Percentiles rank a stretch among this genome's conserved stretches.
These are phyloP conservation scores for Torulaspora maleeae DNA, from an alignment of 805 yeast species.

Conservation along the genomic window DNA sequence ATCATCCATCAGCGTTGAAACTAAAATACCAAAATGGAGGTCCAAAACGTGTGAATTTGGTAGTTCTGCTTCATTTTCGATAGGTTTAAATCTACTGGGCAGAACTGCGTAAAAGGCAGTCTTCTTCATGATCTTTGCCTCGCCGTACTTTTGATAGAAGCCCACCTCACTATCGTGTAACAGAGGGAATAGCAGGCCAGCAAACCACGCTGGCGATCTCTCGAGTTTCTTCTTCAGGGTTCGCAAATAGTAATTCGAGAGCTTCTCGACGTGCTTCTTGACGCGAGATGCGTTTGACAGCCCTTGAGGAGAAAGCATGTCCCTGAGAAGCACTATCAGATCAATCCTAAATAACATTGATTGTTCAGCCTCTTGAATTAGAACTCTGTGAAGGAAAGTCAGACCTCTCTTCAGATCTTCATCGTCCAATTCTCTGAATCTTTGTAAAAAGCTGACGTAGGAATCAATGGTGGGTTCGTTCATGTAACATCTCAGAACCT, in stretches of 20 bases:
- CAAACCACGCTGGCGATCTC: slow-evolving; percentile 49
- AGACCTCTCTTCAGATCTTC: slow-evolving; percentile 59
- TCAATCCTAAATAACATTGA: slow-evolving; percentile 64
- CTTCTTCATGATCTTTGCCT: slow-evolving; percentile 33
- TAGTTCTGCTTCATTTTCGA: slow-evolving; percentile 24
- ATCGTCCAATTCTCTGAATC: slow-evolving; percentile 58
- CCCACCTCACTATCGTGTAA: slow-evolving; percentile 43
- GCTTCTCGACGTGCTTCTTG: slow-evolving; percentile 58
- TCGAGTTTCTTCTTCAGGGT: slow-evolving; percentile 46
- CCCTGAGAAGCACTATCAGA: slow-evolving; percentile 55
- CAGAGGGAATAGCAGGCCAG: slow-evolving; percentile 66
- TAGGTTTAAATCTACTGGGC: slow-evolving; percentile 24
- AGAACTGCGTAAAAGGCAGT: slow-evolving; percentile 16
- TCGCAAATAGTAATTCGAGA: slow-evolving; percentile 61
- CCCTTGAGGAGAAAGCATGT: slow-evolving; percentile 49
- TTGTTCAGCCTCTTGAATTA: slow-evolving; percentile 58
- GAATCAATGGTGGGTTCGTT: slow-evolving; percentile 58
- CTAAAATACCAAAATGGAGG: slow-evolving; percentile 31
- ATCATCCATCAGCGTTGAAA: slow-evolving; percentile 34
- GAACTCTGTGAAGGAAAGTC: slow-evolving; percentile 64
- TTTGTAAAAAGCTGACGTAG: slow-evolving; percentile 55
- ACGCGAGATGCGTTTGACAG: slow-evolving; percentile 43
- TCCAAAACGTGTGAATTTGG: slow-evolving; percentile 23
- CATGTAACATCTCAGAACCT: slow-evolving; percentile 23
- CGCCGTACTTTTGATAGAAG: slow-evolving; percentile 41